Conservation (phyloP, 768 basidiomycete genomes). For the Holtermanniella nyarrowii region DNA sequence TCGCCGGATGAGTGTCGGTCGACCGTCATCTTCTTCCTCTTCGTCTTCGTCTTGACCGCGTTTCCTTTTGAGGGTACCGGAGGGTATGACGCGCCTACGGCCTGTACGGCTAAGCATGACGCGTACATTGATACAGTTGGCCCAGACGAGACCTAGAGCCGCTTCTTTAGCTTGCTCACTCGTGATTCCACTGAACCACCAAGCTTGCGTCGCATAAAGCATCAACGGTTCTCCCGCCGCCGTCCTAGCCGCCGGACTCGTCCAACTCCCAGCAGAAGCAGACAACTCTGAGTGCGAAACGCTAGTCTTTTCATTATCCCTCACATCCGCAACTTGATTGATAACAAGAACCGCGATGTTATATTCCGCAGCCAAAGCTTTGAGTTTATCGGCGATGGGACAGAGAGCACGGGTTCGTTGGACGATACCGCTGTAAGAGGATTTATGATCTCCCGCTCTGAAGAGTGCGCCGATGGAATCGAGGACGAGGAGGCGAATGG, state of each 20-base stretch:
- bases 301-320: constrained; percentile 45
- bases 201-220: constrained; percentile 60
- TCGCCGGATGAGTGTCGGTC: constrained; percentile 53
- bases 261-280: too few relatives aligned
- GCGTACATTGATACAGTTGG: constrained; percentile 78
- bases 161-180: constrained; percentile 65
- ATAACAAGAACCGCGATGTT: constrained; percentile 67
- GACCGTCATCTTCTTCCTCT: constrained; percentile 1
- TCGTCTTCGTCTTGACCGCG: constrained; percentile 41
- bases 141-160: constrained; percentile 79
- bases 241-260: constrained; percentile 1
- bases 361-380: constrained; percentile 56
- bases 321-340: constrained; percentile 81
- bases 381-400: constrained; percentile 59
- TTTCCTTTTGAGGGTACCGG: not conserved
- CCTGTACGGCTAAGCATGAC: constrained; percentile 72
- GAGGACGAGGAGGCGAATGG: constrained; percentile 68
- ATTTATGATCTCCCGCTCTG: constrained; percentile 52
- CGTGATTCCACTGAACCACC: constrained; percentile 62
- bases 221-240: constrained; percentile 37
- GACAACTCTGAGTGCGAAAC: too few relatives aligned
- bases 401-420: constrained; percentile 63
- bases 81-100: constrained; percentile 50
- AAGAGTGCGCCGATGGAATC: constrained; percentile 84
- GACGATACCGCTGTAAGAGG: constrained; percentile 50